Evolutionary conservation across 1,284 basidiomycete genomes (phyloP).

Genomic region (Flammula alnicola): DNA sequence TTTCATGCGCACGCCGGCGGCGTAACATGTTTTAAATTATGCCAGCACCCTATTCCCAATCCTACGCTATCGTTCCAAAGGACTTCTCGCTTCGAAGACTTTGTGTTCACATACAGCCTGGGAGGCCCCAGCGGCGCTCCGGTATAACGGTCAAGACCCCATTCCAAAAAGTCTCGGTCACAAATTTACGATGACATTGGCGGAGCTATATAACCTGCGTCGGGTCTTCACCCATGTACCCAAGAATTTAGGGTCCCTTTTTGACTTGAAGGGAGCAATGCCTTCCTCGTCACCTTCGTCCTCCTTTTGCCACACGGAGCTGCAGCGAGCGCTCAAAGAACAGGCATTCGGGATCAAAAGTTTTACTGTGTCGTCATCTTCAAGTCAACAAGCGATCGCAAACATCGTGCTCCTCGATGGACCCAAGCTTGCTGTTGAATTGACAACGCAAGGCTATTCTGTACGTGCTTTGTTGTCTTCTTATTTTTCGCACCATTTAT

Average conservation of each 20-base stretch:
- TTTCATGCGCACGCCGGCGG: slow-evolving; percentile 17
- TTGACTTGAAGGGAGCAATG: slow-evolving; percentile 25
- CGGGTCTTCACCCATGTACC: slow-evolving; percentile 21
- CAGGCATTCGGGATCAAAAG: slow-evolving; percentile 60
- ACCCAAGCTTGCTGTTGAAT: slow-evolving; percentile 45
- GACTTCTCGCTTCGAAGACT: slow-evolving; percentile 25
- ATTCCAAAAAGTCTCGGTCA: slow-evolving; percentile 25
- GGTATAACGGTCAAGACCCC: slow-evolving; percentile 21
- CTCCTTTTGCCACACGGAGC: slow-evolving; percentile 57
- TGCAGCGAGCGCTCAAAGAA: slow-evolving; percentile 58
- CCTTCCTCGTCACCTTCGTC: slow-evolving; percentile 19
- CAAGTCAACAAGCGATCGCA: slow-evolving; percentile 54
- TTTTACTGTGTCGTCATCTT: slow-evolving; percentile 45
- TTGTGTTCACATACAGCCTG: slow-evolving; percentile 21
- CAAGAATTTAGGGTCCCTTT: slow-evolving; percentile 20
- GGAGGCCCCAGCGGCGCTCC: slow-evolving; percentile 22
- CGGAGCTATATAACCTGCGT: slow-evolving; percentile 30
- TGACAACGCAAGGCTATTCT: slow-evolving; percentile 58
- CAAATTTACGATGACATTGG: slow-evolving; percentile 20
- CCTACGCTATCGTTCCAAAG: slow-evolving; percentile 21
- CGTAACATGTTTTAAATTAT: slow-evolving; percentile 21
- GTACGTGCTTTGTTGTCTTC: slow-evolving; percentile 35
- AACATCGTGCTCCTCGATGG: slow-evolving; percentile 61
- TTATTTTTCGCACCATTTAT: slow-evolving; percentile 17
- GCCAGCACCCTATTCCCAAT: slow-evolving; percentile 24